phyloP scores from a whole-genome alignment of 306 rosid species.

The Lathyrus tuberosus region DNA sequence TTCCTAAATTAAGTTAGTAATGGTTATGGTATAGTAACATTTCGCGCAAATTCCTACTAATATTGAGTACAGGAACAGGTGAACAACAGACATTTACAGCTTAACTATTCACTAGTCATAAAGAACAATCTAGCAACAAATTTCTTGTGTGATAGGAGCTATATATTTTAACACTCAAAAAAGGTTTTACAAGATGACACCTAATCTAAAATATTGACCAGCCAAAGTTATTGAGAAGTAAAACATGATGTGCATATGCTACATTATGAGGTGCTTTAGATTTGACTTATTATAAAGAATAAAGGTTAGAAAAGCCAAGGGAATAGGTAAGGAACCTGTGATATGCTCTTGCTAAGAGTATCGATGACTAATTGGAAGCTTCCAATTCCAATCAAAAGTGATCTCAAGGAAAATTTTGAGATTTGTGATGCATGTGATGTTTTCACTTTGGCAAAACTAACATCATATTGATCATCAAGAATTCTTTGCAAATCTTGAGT shows the following conservation, averaged over 20 bases:
- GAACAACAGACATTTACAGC: too few species aligned
- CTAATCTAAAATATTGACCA: not conserved
- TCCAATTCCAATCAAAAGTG: slow-evolving; percentile 36
- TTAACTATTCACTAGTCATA: too few species aligned
- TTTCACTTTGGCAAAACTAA: not conserved
- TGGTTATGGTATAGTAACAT: too few species aligned
- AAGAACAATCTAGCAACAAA: too few species aligned
- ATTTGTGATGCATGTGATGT: not conserved
- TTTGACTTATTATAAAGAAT: not conserved
- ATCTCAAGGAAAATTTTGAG: not conserved
- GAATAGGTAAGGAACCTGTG: slow-evolving; percentile 25
- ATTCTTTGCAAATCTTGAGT: not conserved
- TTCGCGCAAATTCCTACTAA: too few species aligned
- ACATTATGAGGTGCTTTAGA: not conserved
- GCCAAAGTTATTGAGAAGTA: not conserved
- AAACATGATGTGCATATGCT: not conserved
- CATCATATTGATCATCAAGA: not conserved
- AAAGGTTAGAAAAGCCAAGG: not conserved
- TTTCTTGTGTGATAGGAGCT: too few species aligned
- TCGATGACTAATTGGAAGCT: not conserved
- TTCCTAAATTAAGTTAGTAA: too few species aligned
- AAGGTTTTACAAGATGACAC: not conserved
- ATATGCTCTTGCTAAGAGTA: slow-evolving; percentile 24
- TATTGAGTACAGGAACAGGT: too few species aligned
- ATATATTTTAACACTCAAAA: not conserved